Conservation (phyloP, 2,329 filamentous ascomycete genomes). For the Phaeomoniella chlamydospora region DNA sequence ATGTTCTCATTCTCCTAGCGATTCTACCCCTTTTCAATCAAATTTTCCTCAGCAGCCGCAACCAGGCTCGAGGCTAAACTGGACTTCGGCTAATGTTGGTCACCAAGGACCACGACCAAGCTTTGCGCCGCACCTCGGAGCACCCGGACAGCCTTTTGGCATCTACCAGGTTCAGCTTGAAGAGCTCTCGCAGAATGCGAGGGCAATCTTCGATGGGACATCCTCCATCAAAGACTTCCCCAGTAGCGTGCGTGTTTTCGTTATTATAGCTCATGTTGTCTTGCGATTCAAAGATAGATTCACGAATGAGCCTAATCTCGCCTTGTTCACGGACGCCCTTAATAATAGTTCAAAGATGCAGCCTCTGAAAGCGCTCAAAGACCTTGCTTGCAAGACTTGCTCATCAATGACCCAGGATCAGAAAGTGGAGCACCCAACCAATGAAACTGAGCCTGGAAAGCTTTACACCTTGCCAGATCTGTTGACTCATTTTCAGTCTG, state of each 20-base stretch:
- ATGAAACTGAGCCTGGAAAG: slow-evolving; percentile 9
- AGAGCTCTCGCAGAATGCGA: slow-evolving; percentile 38
- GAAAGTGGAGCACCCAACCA: too few species aligned
- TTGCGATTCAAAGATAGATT: slow-evolving; percentile 44
- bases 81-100: slow-evolving; percentile 3
- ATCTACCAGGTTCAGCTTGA: slow-evolving; percentile 34
- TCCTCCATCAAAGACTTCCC: slow-evolving; percentile 46
- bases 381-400: slow-evolving; percentile 42
- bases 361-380: slow-evolving; percentile 38
- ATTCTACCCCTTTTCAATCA: slow-evolving; percentile 9
- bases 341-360: slow-evolving; percentile 43
- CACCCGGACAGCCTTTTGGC: slow-evolving; percentile 21
- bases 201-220: slow-evolving; percentile 49
- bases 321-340: slow-evolving; percentile 44
- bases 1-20: slow-evolving; percentile 7
- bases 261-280: slow-evolving; percentile 49
- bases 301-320: slow-evolving; percentile 39
- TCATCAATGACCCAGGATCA: slow-evolving; percentile 4
- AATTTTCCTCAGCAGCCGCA: slow-evolving; percentile 6
- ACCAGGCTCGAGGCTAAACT: slow-evolving; percentile 4
- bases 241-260: slow-evolving; percentile 46
- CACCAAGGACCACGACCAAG: slow-evolving; percentile 1
- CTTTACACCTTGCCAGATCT: slow-evolving; percentile 17
- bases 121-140: slow-evolving; percentile 6
- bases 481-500: slow-evolving; percentile 22